Conservation (phyloP, 352 stramenopile species). For the Pythium vanterpoolii region DNA sequence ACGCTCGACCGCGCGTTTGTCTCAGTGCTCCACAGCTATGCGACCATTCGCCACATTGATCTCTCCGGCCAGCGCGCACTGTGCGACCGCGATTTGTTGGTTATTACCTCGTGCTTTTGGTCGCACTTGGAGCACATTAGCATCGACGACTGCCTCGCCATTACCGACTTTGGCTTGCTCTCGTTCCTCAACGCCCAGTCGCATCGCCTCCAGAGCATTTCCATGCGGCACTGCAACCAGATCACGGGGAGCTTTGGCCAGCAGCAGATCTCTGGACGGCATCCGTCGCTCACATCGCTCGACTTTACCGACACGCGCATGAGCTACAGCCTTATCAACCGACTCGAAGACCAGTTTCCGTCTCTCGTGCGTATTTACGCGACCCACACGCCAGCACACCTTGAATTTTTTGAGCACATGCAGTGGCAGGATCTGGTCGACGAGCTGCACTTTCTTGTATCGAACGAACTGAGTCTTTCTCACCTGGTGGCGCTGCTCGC, state of each 20-base stretch:
- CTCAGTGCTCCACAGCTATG: slow-evolving; percentile 67
- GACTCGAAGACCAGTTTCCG: slow-evolving; percentile 56
- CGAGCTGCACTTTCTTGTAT: slow-evolving; percentile 60
- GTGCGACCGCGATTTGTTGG: slow-evolving; percentile 66
- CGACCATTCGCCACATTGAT: slow-evolving; percentile 50
- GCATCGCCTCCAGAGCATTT: slow-evolving; percentile 54
- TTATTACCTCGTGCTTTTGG: slow-evolving; percentile 82
- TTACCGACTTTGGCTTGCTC: slow-evolving; percentile 77
- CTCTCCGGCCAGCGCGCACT: slow-evolving; percentile 71
- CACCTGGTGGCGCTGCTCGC: slow-evolving; percentile 48
- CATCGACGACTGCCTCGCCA: slow-evolving; percentile 66
- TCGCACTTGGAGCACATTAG: slow-evolving; percentile 59
- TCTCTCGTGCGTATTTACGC: slow-evolving; percentile 55
- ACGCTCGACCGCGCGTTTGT: slow-evolving; percentile 59
- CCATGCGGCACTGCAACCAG: slow-evolving; percentile 75
- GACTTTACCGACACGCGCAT: slow-evolving; percentile 73
- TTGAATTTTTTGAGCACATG: slow-evolving; percentile 47
- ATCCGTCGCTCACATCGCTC: slow-evolving; percentile 52
- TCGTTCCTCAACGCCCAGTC: slow-evolving; percentile 84
- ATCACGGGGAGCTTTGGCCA: slow-evolving; percentile 54
- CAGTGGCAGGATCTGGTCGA: slow-evolving; percentile 36
- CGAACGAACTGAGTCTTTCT: slow-evolving; percentile 51
- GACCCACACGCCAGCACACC: slow-evolving; percentile 71
- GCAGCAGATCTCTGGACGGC: slow-evolving; percentile 41
- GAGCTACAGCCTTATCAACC: slow-evolving; percentile 35